Conservation (phyloP, 2,329 filamentous ascomycete genomes). For the Knoxdaviesia proteae region DNA sequence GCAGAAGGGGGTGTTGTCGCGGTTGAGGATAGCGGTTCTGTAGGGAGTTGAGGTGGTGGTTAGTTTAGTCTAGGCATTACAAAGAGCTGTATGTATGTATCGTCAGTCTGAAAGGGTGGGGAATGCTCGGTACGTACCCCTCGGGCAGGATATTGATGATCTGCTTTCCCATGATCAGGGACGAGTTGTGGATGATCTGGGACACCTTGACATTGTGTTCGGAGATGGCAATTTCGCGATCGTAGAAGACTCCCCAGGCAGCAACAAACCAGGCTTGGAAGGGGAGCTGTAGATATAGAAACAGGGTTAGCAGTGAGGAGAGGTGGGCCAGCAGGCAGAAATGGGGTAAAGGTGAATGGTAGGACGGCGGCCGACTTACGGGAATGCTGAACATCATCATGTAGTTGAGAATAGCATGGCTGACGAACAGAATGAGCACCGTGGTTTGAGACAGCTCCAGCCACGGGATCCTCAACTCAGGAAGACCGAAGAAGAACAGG, state of each 20-base stretch:
- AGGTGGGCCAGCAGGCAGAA: neutral
- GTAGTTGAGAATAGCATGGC: slow-evolving; percentile 55
- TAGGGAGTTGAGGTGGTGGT: neutral
- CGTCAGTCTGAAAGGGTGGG: neutral
- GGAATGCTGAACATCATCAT: slow-evolving; percentile 87
- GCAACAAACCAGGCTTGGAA: slow-evolving; percentile 52
- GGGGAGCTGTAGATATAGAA: slow-evolving; percentile 34
- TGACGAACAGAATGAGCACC: slow-evolving; percentile 47
- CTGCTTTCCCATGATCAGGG: slow-evolving; percentile 85
- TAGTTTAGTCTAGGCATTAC: neutral
- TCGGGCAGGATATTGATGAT: slow-evolving; percentile 96
- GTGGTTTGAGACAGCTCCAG: slow-evolving; percentile 69
- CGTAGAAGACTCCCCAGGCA: slow-evolving; percentile 64
- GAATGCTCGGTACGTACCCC: slow-evolving; percentile 28
- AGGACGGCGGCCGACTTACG: slow-evolving; percentile 20
- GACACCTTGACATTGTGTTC: slow-evolving; percentile 80
- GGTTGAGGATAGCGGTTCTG: slow-evolving; percentile 72
- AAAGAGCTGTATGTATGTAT: too few species aligned
- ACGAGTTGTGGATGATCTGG: slow-evolving; percentile 74
- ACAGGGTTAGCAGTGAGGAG: slow-evolving; percentile 1
- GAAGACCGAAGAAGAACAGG: slow-evolving; percentile 68
- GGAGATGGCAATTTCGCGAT: slow-evolving; percentile 82
- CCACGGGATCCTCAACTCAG: slow-evolving; percentile 84
- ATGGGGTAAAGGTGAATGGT: neutral
- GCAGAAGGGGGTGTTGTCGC: slow-evolving; percentile 62